Conservation (phyloP, 2,329 filamentous ascomycete species). For the Penicillium sp. region DNA sequence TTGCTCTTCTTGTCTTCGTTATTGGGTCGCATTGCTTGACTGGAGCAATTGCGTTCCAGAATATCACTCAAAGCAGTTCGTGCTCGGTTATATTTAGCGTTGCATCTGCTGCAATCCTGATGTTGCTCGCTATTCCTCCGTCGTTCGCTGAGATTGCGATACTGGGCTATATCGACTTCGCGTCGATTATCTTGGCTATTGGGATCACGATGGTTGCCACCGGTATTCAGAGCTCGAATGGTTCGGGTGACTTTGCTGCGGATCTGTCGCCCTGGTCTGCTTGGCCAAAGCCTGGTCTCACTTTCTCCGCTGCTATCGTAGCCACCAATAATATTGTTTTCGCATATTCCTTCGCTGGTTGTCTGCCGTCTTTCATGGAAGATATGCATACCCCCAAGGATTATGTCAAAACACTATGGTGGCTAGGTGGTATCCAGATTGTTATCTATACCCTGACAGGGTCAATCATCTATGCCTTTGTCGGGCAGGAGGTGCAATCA, state of each 20-base stretch:
- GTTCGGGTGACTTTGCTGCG: conserved; percentile 14
- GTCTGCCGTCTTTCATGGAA: conserved; percentile 4
- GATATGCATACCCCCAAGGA: conserved; percentile 7
- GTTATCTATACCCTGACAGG: conserved; percentile 4
- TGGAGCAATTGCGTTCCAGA: conserved; percentile 3
- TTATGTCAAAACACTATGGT: conserved; percentile 6
- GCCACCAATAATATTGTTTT: conserved; percentile 7
- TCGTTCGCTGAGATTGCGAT: conserved; percentile 32
- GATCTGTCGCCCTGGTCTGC: conserved; percentile 7
- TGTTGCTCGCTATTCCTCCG: conserved; percentile 27
- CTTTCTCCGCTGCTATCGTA: conserved; percentile 4
- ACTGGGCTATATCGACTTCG: conserved; percentile 32
- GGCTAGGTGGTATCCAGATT: conserved; percentile 6
- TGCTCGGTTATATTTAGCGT: conserved; percentile 4
- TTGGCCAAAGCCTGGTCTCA: conserved; percentile 6
- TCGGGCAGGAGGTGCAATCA: conserved; percentile 6
- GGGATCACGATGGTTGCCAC: conserved; percentile 30
- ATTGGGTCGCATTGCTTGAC: conserved; percentile 7
- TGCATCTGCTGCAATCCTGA: conserved; percentile 16
- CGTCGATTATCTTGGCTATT: conserved; percentile 30
- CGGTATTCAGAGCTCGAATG: conserved; percentile 20
- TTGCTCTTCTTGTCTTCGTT: conserved; percentile 5
- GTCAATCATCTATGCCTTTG: conserved; percentile 7
- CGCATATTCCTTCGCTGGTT: conserved; percentile 4
- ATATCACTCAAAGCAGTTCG: not conserved